Evolutionary conservation across 2,329 filamentous ascomycete species (phyloP).

Genomic region (Colletotrichum lentis): DNA sequence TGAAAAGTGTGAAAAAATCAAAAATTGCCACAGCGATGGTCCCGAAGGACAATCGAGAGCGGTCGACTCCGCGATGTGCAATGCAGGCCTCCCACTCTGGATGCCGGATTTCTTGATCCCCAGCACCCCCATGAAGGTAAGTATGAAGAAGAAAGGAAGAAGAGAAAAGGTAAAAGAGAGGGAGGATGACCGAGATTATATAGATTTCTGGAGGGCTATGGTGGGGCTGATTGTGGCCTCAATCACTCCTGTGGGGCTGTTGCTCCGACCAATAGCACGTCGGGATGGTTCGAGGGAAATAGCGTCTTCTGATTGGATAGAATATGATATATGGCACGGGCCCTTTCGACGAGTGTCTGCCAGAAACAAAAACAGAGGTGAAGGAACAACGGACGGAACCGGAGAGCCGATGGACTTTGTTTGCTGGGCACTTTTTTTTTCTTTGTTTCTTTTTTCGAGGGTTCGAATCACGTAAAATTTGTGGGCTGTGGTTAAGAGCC

Average conservation of each 20-base stretch:
- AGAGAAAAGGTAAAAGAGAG: constrained; percentile 34
- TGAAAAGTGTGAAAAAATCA: constrained; percentile 41
- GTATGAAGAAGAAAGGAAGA: constrained; percentile 54
- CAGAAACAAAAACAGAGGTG: neutral
- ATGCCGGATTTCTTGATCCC: constrained; percentile 55
- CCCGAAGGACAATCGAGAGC: constrained; percentile 40
- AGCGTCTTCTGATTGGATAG: neutral
- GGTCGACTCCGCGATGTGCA: constrained; percentile 53
- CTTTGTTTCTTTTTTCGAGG: too few relatives aligned
- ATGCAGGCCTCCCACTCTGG: constrained; percentile 60
- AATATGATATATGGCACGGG: neutral
- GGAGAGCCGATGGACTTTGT: too few relatives aligned
- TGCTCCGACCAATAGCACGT: neutral
- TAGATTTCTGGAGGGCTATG: constrained; percentile 33
- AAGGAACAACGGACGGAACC: too few relatives aligned
- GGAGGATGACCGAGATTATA: constrained; percentile 44
- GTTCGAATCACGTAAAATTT: too few relatives aligned
- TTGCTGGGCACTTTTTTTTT: too few relatives aligned
- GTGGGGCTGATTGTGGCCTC: neutral
- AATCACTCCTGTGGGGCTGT: constrained; percentile 19
- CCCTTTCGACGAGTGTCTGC: neutral
- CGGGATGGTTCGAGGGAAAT: neutral
- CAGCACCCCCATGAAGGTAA: constrained; percentile 58
- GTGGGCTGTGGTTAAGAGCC: too few relatives aligned
- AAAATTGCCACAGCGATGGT: constrained; percentile 40